Percentiles rank a stretch among this genome's conserved stretches.
Conservation (phyloP, 306 rosid genomes). For the Cyamopsis tetragonoloba region DNA sequence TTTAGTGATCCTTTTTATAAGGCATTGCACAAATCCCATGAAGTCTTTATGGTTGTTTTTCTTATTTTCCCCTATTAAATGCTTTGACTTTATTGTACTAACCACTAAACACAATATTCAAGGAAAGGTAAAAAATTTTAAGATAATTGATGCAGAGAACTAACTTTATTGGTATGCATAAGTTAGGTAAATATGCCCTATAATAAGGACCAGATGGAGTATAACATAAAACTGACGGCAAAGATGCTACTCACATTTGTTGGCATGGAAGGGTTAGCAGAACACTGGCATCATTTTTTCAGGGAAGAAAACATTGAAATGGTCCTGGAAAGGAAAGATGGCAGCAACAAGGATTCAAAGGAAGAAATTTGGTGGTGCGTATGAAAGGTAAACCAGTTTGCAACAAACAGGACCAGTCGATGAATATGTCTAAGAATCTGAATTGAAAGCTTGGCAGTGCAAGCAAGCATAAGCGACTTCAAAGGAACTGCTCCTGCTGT, state of each 20-base stretch:
- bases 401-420: not conserved
- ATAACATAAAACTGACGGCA: not conserved
- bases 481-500: not conserved
- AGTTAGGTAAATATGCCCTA: too few relatives aligned
- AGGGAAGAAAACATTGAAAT: not conserved
- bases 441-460: not conserved
- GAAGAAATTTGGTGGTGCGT: not conserved
- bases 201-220: too few relatives aligned
- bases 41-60: too few relatives aligned
- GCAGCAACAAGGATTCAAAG: not conserved
- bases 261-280: not conserved
- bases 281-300: not conserved
- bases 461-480: not conserved
- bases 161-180: too few relatives aligned
- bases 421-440: not conserved
- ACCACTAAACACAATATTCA: too few relatives aligned
- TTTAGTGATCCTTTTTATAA: too few relatives aligned
- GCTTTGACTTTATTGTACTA: too few relatives aligned
- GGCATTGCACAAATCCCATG: too few relatives aligned
- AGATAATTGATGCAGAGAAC: too few relatives aligned
- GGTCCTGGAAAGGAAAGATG: not conserved
- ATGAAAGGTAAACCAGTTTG: not conserved
- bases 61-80: too few relatives aligned
- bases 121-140: too few relatives aligned
- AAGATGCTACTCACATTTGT: not conserved